Conservation (phyloP, 768 basidiomycete species). For the Auriscalpium orientale region DNA sequence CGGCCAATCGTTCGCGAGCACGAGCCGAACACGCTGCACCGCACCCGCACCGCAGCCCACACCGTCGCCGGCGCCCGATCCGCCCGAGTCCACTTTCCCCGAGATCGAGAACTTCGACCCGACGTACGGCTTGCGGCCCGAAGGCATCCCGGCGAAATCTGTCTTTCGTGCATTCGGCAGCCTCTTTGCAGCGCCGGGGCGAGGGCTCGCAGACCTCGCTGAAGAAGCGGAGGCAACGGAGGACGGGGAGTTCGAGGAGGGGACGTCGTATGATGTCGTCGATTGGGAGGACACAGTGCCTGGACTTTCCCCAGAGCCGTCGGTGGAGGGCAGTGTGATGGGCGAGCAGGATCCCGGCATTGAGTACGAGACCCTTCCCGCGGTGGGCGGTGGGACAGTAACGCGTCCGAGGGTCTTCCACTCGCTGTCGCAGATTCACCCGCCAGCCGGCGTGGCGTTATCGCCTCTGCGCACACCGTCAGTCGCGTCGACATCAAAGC, state of each 20-base stretch:
- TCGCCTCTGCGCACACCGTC: constrained; percentile 27
- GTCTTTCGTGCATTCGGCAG: constrained; percentile 73
- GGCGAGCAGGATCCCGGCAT: constrained; percentile 33
- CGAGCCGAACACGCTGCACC: constrained; percentile 4
- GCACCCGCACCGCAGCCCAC: constrained; percentile 26
- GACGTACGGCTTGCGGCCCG: constrained; percentile 91
- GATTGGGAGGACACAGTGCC: constrained; percentile 63
- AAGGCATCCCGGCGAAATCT: constrained; percentile 80
- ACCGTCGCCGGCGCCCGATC: constrained; percentile 23
- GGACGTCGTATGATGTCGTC: constrained; percentile 49
- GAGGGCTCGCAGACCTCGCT: constrained; percentile 68
- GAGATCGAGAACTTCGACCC: constrained; percentile 89
- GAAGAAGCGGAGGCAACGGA: constrained; percentile 48
- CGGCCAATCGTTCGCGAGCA: constrained; percentile 1
- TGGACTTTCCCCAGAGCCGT: constrained; percentile 38
- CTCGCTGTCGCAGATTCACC: constrained; percentile 69
- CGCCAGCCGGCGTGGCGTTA: constrained; percentile 28
- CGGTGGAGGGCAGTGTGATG: constrained; percentile 23
- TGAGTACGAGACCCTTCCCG: constrained; percentile 85
- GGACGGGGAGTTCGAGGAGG: constrained; percentile 33
- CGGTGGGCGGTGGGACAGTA: constrained; percentile 85
- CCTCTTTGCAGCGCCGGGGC: constrained; percentile 59
- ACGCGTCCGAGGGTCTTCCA: constrained; percentile 82
- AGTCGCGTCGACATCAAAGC: constrained; percentile 8
- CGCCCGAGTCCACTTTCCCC: constrained; percentile 34